Conservation (phyloP, 1,284 basidiomycete genomes). For the Irpex sp. region DNA sequence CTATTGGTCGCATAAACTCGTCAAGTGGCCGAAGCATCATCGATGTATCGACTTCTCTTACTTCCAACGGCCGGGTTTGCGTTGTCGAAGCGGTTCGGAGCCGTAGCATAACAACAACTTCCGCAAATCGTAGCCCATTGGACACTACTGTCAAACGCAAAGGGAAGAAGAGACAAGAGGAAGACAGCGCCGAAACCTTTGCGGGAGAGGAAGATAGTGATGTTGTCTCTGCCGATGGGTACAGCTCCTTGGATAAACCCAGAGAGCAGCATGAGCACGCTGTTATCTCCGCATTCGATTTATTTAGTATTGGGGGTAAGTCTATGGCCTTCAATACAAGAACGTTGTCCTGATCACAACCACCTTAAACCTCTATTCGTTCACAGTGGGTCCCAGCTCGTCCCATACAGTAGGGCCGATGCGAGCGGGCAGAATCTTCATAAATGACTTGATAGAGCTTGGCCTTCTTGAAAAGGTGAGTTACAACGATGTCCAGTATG, state of each 20-base stretch:
- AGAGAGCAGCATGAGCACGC: conserved; percentile 79
- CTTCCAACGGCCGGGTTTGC: too few relatives aligned
- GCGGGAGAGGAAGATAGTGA: not conserved
- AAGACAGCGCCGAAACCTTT: not conserved
- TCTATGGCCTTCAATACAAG: not conserved
- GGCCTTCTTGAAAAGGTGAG: conserved; percentile 77
- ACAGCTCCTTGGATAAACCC: conserved; percentile 21
- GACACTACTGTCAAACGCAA: conserved; percentile 8
- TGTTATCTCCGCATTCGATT: conserved; percentile 92
- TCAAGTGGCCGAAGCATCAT: not conserved
- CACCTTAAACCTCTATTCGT: not conserved
- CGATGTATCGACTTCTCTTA: not conserved
- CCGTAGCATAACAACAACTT: conserved; percentile 3
- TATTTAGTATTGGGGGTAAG: conserved; percentile 92
- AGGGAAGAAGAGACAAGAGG: conserved; percentile 5
- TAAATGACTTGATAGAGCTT: conserved; percentile 79
- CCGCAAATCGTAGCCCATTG: not conserved
- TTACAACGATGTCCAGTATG: conserved; percentile 4
- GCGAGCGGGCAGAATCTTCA: conserved; percentile 92
- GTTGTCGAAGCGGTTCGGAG: not conserved
- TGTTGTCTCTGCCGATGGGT: conserved; percentile 30
- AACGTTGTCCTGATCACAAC: not conserved
- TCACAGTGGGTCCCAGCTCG: conserved; percentile 62
- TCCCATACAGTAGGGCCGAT: conserved; percentile 91
- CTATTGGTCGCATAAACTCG: not conserved